Percentiles rank a stretch among this genome's conserved stretches.
phyloP scores from a whole-genome alignment of 2,329 filamentous ascomycete species.

The Ophiostoma novo-ulmi region DNA sequence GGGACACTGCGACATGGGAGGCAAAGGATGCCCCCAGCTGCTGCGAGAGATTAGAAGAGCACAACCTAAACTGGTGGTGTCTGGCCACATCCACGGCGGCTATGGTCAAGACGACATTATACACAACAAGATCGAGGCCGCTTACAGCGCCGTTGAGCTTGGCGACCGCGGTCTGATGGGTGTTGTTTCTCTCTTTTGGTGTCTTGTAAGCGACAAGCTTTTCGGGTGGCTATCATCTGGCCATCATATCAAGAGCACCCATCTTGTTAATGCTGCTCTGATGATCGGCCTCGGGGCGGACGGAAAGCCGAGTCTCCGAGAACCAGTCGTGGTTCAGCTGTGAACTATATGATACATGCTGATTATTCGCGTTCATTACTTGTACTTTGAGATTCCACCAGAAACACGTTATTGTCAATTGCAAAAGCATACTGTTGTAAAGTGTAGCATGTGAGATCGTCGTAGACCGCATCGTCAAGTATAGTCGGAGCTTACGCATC shows the following conservation, averaged over 20 bases:
- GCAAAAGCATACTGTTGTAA: too few relatives aligned
- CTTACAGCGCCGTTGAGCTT: not conserved
- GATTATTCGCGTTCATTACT: too few relatives aligned
- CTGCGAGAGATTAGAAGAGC: not conserved
- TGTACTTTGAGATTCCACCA: too few relatives aligned
- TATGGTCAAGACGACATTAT: not conserved
- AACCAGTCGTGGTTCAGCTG: not conserved
- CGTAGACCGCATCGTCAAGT: too few relatives aligned
- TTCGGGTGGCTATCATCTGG: not conserved
- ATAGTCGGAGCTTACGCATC: not conserved
- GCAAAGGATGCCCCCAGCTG: slow-evolving; percentile 21
- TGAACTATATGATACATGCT: not conserved
- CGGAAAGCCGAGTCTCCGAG: not conserved
- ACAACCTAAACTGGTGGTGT: not conserved
- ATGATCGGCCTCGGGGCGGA: not conserved
- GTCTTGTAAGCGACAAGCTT: not conserved
- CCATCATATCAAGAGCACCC: not conserved
- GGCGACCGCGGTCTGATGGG: not conserved
- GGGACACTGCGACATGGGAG: slow-evolving; percentile 17
- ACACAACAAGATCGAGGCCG: not conserved
- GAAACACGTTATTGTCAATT: too few relatives aligned
- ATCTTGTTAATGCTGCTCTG: not conserved
- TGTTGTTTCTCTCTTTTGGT: not conserved
- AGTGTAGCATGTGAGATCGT: not conserved
- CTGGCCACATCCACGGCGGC: not conserved